These are phyloP conservation scores for Colletotrichum caudatum DNA, from an alignment of 2,329 filamentous ascomycete species.

Conservation along the genomic window DNA sequence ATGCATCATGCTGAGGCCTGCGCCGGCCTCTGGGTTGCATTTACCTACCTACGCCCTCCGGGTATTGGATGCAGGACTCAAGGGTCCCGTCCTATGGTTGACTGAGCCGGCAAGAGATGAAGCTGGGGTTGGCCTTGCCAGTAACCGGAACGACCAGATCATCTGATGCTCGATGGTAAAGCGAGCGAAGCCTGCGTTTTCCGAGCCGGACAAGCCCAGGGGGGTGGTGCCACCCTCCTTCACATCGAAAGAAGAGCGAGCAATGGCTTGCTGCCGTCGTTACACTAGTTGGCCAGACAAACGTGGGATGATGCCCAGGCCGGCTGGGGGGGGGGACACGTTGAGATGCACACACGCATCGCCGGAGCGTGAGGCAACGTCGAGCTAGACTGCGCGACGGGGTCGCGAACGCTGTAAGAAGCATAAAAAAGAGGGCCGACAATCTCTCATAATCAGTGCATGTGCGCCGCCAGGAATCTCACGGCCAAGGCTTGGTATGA, in stretches of 20 bases:
- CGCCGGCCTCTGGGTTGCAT: slow-evolving; percentile 26
- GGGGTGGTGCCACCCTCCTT: no score
- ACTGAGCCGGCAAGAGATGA: background rate
- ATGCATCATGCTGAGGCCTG: slow-evolving; percentile 21
- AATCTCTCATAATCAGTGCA: slow-evolving; percentile 22
- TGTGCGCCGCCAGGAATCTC: background rate
- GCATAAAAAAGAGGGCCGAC: background rate
- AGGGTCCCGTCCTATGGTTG: slow-evolving; percentile 1
- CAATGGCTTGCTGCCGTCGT: background rate
- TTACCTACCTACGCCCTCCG: background rate
- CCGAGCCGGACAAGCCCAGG: background rate
- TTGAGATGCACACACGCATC: slow-evolving; percentile 6
- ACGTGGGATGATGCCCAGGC: slow-evolving; percentile 13
- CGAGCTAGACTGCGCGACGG: slow-evolving; percentile 15
- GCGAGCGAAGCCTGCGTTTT: no score
- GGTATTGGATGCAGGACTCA: slow-evolving; percentile 15
- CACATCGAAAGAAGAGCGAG: background rate
- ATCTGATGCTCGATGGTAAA: background rate
- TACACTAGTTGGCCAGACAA: background rate
- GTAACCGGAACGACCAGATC: background rate
- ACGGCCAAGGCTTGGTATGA: slow-evolving; percentile 1
- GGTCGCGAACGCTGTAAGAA: background rate
- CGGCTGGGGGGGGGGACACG: slow-evolving; percentile 15
- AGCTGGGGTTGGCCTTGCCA: background rate
- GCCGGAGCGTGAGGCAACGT: slow-evolving; percentile 22